Evolutionary conservation across 805 yeast genomes (phyloP).

Genomic region (Metahyphopichia silvanorum): DNA sequence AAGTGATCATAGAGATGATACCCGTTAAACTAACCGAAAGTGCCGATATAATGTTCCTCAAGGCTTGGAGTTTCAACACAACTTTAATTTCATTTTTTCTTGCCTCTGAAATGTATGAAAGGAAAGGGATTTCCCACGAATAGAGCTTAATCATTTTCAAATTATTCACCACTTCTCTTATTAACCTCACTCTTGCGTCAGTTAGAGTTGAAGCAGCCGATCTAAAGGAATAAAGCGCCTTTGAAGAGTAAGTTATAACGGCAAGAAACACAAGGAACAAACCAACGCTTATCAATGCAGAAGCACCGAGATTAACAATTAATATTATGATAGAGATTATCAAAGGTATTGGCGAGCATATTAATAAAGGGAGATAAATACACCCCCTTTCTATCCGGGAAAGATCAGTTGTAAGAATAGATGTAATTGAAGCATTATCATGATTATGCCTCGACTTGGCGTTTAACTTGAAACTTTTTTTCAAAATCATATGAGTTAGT

Average conservation of each 20-base stretch:
- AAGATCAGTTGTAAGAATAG: slow-evolving; percentile 42
- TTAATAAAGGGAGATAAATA: slow-evolving; percentile 40
- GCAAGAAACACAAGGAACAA: slow-evolving; percentile 32
- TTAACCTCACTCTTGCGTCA: slow-evolving; percentile 38
- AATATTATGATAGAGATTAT: slow-evolving; percentile 35
- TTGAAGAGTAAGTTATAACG: slow-evolving; percentile 37
- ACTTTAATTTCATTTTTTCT: slow-evolving; percentile 38
- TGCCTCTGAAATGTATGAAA: slow-evolving; percentile 28
- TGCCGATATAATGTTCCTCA: slow-evolving; percentile 41
- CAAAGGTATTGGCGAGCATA: slow-evolving; percentile 43
- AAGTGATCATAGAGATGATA: slow-evolving; percentile 43
- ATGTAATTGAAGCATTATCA: slow-evolving; percentile 36
- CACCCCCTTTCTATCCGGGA: slow-evolving; percentile 42
- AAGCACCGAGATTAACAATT: slow-evolving; percentile 33
- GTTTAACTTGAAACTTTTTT: slow-evolving; percentile 37
- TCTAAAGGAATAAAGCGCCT: slow-evolving; percentile 32
- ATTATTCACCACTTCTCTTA: slow-evolving; percentile 40
- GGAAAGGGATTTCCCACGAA: slow-evolving; percentile 46
- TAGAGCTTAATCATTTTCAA: slow-evolving; percentile 43
- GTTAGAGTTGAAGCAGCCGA: slow-evolving; percentile 35
- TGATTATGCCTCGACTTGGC: slow-evolving; percentile 30
- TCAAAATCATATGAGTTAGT: slow-evolving; percentile 34
- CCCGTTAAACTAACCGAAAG: slow-evolving; percentile 43
- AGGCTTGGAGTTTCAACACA: slow-evolving; percentile 38
- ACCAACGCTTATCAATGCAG: slow-evolving; percentile 41